A percentile compares a stretch with the other conserved stretches of the same genome.
These are phyloP conservation scores for Casuarina equisetifolia DNA, from an alignment of 306 rosid genomes.

Conservation along the genomic window DNA sequence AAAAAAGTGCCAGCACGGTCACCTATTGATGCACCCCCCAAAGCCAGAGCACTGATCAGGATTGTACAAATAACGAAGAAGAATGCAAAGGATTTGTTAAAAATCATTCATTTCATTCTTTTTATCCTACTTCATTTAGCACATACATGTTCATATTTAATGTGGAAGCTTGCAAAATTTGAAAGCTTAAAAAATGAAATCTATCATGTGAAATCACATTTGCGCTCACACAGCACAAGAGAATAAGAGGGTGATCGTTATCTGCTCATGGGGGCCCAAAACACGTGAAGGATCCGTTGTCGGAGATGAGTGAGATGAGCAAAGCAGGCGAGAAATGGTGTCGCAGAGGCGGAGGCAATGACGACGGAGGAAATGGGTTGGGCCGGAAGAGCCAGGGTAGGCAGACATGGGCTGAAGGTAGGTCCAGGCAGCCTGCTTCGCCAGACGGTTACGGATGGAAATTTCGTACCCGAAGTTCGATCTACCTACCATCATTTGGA, in stretches of 20 bases:
- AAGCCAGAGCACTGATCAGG: conserved; percentile 3
- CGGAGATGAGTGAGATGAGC: conserved; percentile 29
- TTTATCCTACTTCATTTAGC: no score
- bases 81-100: no score
- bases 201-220: background rate
- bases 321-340: conserved; percentile 18
- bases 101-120: conserved; percentile 5
- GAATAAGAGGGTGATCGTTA: background rate
- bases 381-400: conserved; percentile 40
- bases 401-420: conserved; percentile 86
- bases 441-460: conserved; percentile 68
- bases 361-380: conserved; percentile 36
- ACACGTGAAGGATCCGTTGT: conserved; percentile 22
- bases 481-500: no score
- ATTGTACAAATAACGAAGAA: background rate
- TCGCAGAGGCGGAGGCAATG: conserved; percentile 32
- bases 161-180: no score
- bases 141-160: no score
- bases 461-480: conserved; percentile 50
- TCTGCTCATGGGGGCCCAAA: conserved; percentile 12
- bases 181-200: background rate
- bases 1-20: conserved; percentile 7
- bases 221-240: background rate
- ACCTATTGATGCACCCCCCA: conserved; percentile 11
- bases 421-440: conserved; percentile 94